Evolutionary conservation across 768 basidiomycete genomes (phyloP), one percentile per base, ranked within the genome.

Genomic region (Galerina marginata): DNA sequence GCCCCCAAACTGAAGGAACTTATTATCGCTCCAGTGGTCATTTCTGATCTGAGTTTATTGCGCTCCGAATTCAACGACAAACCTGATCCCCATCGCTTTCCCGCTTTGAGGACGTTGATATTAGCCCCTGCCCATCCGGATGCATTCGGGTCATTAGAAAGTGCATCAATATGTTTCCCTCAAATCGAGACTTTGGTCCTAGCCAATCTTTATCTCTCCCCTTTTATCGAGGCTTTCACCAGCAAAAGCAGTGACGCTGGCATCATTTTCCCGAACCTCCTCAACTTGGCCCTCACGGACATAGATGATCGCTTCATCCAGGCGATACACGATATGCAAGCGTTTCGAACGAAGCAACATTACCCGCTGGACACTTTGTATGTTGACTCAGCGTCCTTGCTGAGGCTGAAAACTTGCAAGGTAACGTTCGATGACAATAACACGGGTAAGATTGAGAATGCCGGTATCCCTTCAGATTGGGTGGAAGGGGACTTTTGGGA

Each of bases 1-100:
- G 61, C 61, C 14, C 66, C 66, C 3, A 60, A 62, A 2, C 51
- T 67, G 16, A 43, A 25, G 44, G 58, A 57, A 11, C 58, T 67
- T 23, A 46, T 49, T 36, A 62, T 64, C 36, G 63, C 63, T 6
- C 66, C 66, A 14, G 40, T 62, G 10, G 48, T 62, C 9, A 39
- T 37, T n/a, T 45, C 48, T 25, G 63, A 64, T 38, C 25, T 67
- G 7, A 44, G 25, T 16, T 29, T 29, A 26, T 54, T 64, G 7
- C 25, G 5, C 25, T 50, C 23, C 33, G 23, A n/a, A 33, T 33
- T 7, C 29, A 33, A 33, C 7, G 4, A 4, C 29, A 33, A 37
- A 11, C 9, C 29, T 33, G 29, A 33, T 33, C 29, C 16, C 14
- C 33, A 50, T n/a, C 49, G 37, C 26, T 37, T 37, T 10, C 36